Base-by-base conservation (phyloP, 805 yeast genomes). In the Zygosaccharomyces gambellarensis region DNA sequence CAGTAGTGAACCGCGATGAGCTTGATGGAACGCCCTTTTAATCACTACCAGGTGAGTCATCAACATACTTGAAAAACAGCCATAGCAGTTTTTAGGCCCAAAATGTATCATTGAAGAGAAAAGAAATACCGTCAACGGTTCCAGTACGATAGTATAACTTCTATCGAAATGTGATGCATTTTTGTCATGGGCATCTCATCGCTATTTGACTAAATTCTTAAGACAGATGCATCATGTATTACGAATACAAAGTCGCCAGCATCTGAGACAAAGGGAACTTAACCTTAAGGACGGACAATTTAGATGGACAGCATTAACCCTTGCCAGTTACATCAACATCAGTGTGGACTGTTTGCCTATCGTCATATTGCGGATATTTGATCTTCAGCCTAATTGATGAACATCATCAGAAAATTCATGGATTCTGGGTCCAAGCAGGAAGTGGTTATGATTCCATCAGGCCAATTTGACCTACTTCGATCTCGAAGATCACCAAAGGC, bases 401-500 rank as follows among this genome's bases (percentile, higher is more conserved):
- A 87, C 65, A 80, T 88, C 51, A 69, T 87, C 31, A 79, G 81
- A 61, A 80, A 81, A 63, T 76, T 87, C 53, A 76, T 84, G 56
- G 81, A 79, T 2, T 69, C 78, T 12, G 71, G 76, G 27, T 70
- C 82, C 9, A 76, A 77, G 32, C 83, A 83, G 59, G 85, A 82
- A 50, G 67, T 88, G 29, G 79, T 82, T 8, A 74, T 78, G 59
- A 75, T 94, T 43, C 88, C 96, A 2, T 77, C 85, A 0, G 98
- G 97, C 3, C 84, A 83, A 68, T 75, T 92, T 42, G 86, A 75
- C 61, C 73, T 92, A 40, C 76, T 85, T 14, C 73, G 98, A 43
- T 76, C 87, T 1, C 85, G 87, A 5, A 76, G 75, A 21, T 87
- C 96, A 2, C 97, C 97, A 10, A 88, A 89, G 64, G 90, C 96